Evolutionary conservation across 176 grass and related monocot species (phyloP), one percentile per base, ranked within the genome.

Genomic region (Oryza meyeriana): DNA sequence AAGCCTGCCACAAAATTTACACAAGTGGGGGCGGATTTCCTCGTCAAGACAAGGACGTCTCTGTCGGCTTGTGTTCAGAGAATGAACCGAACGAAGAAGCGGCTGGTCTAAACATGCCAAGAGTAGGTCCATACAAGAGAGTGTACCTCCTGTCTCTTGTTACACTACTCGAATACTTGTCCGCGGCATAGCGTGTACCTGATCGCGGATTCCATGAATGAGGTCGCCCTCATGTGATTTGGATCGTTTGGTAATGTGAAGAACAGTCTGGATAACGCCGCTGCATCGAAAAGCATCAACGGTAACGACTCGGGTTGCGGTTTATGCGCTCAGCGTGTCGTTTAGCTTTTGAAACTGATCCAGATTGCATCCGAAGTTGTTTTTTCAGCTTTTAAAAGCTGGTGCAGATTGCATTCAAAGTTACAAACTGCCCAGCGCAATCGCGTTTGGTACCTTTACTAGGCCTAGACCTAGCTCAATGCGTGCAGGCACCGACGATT

Each of bases 1-100:
- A 57, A 39, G 30, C 24, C 63, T 35, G 76, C 81, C 12, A 36
- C 75, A 79, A 29, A 74, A 74, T 50, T 66, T 71, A 69, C 63
- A 69, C 63, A 41, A 39, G 38, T 24, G 45, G 76, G n/a, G 59
- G 33, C 42, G 58, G 69, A 45, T 74, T 32, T 71, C 84, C 26
- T 59, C 61, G 77, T 80, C 77, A 62, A n/a, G 81, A 80, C 36
- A 88, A 63, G 18, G 76, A 85, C 2, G 70, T 76, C 79, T 70
- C 76, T 69, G 70, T 85, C 81, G 22, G 25, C 69, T 80, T 68
- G 62, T 58, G 62, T 66, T 4, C 36, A 24, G 69, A 31, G 17
- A 79, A 79, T 61, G 69, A 26, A 4, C 1, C 45, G 31, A n/a
- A 47, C 0, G 35, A 39, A 28, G 66, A 59, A 88, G 45, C 6